phyloP scores from a whole-genome alignment of 2,329 filamentous ascomycete genomes.

The Samsoniella hepiali region DNA sequence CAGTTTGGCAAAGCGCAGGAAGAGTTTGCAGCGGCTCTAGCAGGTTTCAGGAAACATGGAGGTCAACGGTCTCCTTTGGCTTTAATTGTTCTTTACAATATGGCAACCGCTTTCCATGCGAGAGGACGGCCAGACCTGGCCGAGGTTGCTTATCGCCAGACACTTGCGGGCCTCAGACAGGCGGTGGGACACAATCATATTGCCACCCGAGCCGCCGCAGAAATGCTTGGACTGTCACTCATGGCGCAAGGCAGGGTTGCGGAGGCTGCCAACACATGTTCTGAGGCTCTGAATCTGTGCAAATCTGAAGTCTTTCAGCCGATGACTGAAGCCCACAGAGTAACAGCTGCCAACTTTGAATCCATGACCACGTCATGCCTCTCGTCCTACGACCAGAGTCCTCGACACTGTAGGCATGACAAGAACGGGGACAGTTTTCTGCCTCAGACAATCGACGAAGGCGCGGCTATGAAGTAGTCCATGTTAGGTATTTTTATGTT shows the following conservation, averaged over 20 bases:
- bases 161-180: neutral
- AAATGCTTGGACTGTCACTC: slow-evolving; percentile 1
- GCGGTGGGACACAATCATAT: neutral
- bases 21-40: neutral
- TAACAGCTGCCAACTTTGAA: neutral
- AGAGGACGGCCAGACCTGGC: neutral
- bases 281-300: slow-evolving; percentile 26
- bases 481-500: too few relatives aligned
- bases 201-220: neutral
- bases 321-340: neutral
- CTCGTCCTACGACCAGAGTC: neutral
- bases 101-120: neutral
- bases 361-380: neutral
- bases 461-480: too few relatives aligned
- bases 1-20: neutral
- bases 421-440: too few relatives aligned
- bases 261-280: neutral
- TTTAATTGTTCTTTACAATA: slow-evolving; percentile 1
- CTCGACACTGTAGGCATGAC: neutral
- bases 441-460: too few relatives aligned
- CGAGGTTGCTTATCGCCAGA: neutral
- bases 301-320: neutral
- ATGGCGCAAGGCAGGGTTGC: neutral
- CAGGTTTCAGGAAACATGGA: neutral
- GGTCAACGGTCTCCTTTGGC: neutral